Base-by-base conservation (phyloP, 441 rosid genomes). In the Macaranga tanarius region DNA sequence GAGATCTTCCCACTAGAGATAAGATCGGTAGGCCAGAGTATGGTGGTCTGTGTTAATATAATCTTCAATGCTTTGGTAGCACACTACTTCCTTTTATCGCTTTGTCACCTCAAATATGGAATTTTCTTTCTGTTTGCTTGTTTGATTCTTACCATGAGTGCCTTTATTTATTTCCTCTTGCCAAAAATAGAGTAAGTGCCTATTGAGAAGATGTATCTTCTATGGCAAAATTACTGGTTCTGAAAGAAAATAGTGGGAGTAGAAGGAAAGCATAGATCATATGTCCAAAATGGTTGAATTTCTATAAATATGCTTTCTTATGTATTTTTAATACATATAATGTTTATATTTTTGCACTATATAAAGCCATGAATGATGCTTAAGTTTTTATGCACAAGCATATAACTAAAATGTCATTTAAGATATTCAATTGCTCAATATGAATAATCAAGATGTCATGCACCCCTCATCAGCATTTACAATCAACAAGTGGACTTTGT, bases 151-250 rank as follows among this genome's bases (percentile, higher is more conserved):
- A 74, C 87, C 38, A 93, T 91, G 98, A 88, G 89, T 56, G 31
- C 74, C 80, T 91, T 91, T 81, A 82, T 90, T 62, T 89, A 65
- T 87, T 86, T 93, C 80, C 77, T 93, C 65, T 76, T 90, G 81
- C 98, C 97, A 2, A 97, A 93, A 77, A 91, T 93, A 2, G 88
- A 93, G 78, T 91, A 90, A 75, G 91, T 93, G 57, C 97, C 97
- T 0, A 90, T 93, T 10, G 98, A 93, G 72, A 94, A 90, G 79
- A 80, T 88, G 48, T 85, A 91, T 81, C 89, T 90, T 66, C 80
- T 90, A 19, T 93, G 90, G 91, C 83, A 85, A 76, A 80, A 62
- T 19, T 96, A 93, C 58, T 87, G 94, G 92, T 84, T 90, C 77
- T 93, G 98, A 96, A 91, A 89, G 85, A 81, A 34, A 16, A 15